A percentile compares a stretch with the other conserved stretches of the same genome.
Evolutionary conservation across 73 alveolate genomes (phyloP).

Genomic region (Tetrahymena thermophila): DNA sequence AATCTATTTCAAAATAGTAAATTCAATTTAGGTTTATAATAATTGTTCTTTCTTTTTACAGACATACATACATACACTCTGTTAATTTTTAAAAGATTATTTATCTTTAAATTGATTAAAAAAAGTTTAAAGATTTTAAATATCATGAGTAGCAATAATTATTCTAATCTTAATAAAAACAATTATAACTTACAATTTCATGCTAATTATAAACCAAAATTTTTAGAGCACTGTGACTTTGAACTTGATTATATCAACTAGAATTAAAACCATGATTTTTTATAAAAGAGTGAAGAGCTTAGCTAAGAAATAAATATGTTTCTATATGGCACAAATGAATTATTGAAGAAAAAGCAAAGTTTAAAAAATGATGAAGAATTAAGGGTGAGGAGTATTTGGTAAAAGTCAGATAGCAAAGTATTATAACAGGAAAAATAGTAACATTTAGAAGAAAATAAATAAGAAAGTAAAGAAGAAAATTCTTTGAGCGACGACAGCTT

Average conservation of each 20-base stretch:
- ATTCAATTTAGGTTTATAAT: no score
- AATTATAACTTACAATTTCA: not conserved
- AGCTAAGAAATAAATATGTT: not conserved
- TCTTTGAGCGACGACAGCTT: not conserved
- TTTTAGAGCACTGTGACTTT: not conserved
- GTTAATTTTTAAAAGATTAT: no score
- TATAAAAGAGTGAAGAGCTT: not conserved
- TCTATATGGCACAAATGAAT: not conserved
- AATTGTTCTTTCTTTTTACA: not conserved
- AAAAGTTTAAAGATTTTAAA: not conserved
- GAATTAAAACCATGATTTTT: not conserved
- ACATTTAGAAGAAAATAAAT: not conserved
- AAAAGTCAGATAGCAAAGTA: not conserved
- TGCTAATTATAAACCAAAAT: not conserved
- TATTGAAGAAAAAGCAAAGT: not conserved
- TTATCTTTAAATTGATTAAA: not conserved
- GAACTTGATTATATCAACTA: no score
- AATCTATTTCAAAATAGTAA: no score
- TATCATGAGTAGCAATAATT: not conserved
- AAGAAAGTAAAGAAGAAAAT: not conserved
- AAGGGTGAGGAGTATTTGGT: not conserved
- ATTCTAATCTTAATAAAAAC: no score
- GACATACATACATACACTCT: no score
- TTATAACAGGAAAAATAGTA: not conserved
- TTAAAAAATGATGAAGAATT: not conserved